Evolutionary conservation across 345 rosid species (phyloP).

Genomic region (Citrus sp.): DNA sequence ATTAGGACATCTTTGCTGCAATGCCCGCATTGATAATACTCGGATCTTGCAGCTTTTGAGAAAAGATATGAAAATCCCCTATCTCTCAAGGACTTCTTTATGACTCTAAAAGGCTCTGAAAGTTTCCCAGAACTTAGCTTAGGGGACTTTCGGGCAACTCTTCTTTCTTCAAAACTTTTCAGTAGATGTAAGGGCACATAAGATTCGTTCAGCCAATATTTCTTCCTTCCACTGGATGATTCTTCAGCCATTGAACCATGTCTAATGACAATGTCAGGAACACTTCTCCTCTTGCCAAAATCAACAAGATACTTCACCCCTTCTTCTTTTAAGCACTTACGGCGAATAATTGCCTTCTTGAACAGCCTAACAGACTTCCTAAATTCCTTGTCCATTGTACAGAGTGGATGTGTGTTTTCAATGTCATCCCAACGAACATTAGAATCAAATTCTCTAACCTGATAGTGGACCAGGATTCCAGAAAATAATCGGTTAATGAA

Average conservation of each 20-base stretch:
- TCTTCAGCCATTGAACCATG: constrained; percentile 71
- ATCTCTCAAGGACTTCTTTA: constrained; percentile 37
- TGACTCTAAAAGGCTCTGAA: constrained; percentile 28
- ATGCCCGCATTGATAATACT: constrained; percentile 68
- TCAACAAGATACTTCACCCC: constrained; percentile 85
- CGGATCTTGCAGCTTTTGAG: constrained; percentile 68
- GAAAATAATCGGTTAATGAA: not conserved
- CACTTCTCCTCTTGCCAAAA: constrained; percentile 90
- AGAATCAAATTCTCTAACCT: constrained; percentile 89
- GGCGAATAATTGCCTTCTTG: constrained; percentile 80
- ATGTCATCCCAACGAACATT: constrained; percentile 87
- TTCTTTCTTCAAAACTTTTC: constrained; percentile 93
- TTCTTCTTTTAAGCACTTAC: constrained; percentile 64
- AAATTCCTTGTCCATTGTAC: constrained; percentile 62
- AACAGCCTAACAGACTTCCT: constrained; percentile 74
- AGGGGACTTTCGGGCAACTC: constrained; percentile 53
- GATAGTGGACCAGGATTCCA: constrained; percentile 19
- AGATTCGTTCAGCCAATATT: constrained; percentile 79
- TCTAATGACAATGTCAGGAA: constrained; percentile 70
- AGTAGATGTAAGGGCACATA: constrained; percentile 85
- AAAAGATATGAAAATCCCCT: constrained; percentile 80
- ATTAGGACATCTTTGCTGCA: constrained; percentile 70
- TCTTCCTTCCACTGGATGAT: constrained; percentile 86
- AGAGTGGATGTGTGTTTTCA: constrained; percentile 58
- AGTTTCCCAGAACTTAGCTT: constrained; percentile 41